Base-by-base conservation (phyloP, 208 protist species). In the Acanthamoeba triangularis region DNA sequence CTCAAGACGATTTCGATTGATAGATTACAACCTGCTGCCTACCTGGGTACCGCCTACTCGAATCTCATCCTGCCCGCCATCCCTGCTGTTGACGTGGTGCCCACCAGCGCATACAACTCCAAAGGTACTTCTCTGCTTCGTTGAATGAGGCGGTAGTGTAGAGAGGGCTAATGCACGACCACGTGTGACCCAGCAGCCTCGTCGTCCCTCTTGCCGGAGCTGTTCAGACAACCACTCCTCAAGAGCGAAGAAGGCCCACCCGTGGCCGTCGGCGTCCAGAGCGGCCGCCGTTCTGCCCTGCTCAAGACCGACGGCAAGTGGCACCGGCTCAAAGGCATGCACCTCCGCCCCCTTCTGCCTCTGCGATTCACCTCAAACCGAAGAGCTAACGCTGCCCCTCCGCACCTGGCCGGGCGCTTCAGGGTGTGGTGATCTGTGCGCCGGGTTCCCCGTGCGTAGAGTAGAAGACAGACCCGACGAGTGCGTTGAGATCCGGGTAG, bases 381-480 rank as follows among this genome's bases (percentile, higher is more conserved):
- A 41, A 10, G 30, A 10, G 16, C 25, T 23, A 72, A 14, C 63
- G 23, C 23, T 63, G 0, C 18, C 11, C 10, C 3, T 67, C n/a
- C n/a, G n/a, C n/a, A n/a, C n/a, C 0, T 33, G 30, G 33, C 11
- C 47, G 30, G 1, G 35, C n/a, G 41, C 59, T 14, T 69, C 13
- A 93, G 87, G 93, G 4, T 95, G 93, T 95, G 93, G 93, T 49
- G 93, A 95, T 41, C 63, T 95, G 16, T 92, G 74, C 30, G 84
- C n/a, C 10, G 93, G 82, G 7, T 95, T 95, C n/a, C 93, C 93
- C 2, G 37, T 92, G 4, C 56, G 80, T 20, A 65, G 52, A 52
- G 65, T 95, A 37, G 78, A 90, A 23, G 92, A 74, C 14, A 20
- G 69, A n/a, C 6, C 78, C 3, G 72, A 84, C 47, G 74, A 94